Base-by-base conservation (phyloP, 2,329 filamentous ascomycete species). In the Cytospora mali region DNA sequence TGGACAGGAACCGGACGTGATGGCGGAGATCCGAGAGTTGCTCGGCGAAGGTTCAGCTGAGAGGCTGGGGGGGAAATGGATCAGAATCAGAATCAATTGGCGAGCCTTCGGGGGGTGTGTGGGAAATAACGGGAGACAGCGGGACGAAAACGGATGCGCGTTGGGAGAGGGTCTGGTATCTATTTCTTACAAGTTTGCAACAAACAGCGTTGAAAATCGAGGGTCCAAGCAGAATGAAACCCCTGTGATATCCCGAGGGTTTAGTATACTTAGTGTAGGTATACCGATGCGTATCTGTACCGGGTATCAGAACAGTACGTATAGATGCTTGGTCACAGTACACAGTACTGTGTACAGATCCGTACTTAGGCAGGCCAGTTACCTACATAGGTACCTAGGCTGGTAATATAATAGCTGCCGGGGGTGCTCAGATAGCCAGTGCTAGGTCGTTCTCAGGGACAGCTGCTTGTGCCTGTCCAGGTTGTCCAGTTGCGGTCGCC, bases 61-160 rank as follows among this genome's bases (percentile, higher is more conserved):
- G 39, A 35, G 28, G 57, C 57, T 60, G 57, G 50, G 46, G 50
- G 46, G 35, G 16, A 18, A 60, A 46, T 54, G 35, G 57, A 35
- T 33, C 57, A 11, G 42, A 10, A 46, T 31, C 28, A 35, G 35
- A 27, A 48, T 48, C 50, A 35, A 54, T 27, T 54, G 58, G 58
- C 27, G 53, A 54, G 46, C 33, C 50, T 21, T 60, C 50, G 50
- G 35, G 48, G 56, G 56, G 50, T 33, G 50, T 54, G 58, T 54
- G 58, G 58, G 58, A 60, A 50, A 59, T 50, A 54, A 39, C 57
- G 49, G 57, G 50, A 46, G 25, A 53, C 33, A 50, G 33, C 57
- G 50, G 57, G 33, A 59, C 6, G 33, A 48, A 48, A 48, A 50
- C 35, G 50, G 57, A 39, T 23, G 50, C 27, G 16, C 35, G 58